These are phyloP conservation scores for Rhodamnia argentea DNA, from an alignment of 345 rosid species.

Conservation along the genomic window DNA sequence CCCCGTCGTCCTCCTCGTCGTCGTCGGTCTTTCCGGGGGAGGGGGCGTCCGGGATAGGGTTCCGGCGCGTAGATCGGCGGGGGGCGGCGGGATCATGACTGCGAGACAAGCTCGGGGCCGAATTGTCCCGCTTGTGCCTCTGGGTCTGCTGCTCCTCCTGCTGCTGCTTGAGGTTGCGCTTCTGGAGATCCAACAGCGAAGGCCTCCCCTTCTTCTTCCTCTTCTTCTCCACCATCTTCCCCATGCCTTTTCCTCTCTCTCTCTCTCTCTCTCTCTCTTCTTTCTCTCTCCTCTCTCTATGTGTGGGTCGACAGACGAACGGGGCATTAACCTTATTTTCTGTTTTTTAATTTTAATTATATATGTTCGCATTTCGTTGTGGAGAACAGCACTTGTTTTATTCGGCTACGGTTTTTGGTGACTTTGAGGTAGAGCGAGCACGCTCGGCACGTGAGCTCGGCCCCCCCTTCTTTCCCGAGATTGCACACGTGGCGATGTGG, in stretches of 20 bases:
- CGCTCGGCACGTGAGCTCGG: too few species aligned
- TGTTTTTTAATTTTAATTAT: background rate
- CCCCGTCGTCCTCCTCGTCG: slow-evolving; percentile 21
- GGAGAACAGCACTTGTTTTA: too few species aligned
- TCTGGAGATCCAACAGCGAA: slow-evolving; percentile 55
- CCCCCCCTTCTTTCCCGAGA: too few species aligned
- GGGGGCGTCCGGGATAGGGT: slow-evolving; percentile 17
- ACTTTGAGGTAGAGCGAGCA: too few species aligned
- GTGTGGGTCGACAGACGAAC: background rate
- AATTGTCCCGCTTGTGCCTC: background rate
- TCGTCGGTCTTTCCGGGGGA: background rate
- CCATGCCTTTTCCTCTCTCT: slow-evolving; percentile 15
- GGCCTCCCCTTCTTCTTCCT: slow-evolving; percentile 67
- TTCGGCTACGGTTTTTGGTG: too few species aligned
- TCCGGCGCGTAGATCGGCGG: slow-evolving; percentile 58
- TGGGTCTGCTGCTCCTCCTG: slow-evolving; percentile 1
- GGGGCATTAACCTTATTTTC: background rate
- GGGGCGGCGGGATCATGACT: slow-evolving; percentile 14
- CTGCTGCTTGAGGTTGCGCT: slow-evolving; percentile 31
- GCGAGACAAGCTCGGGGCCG: slow-evolving; percentile 15
- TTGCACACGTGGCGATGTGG: too few species aligned
- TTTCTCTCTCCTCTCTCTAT: background rate
- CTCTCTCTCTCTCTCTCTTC: background rate
- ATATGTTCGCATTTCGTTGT: background rate
- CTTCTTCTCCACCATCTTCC: slow-evolving; percentile 31